Percentiles rank a stretch among this genome's conserved stretches.
These are phyloP conservation scores for Boletus subcaerulescens DNA, from an alignment of 768 basidiomycete species.

Conservation along the genomic window DNA sequence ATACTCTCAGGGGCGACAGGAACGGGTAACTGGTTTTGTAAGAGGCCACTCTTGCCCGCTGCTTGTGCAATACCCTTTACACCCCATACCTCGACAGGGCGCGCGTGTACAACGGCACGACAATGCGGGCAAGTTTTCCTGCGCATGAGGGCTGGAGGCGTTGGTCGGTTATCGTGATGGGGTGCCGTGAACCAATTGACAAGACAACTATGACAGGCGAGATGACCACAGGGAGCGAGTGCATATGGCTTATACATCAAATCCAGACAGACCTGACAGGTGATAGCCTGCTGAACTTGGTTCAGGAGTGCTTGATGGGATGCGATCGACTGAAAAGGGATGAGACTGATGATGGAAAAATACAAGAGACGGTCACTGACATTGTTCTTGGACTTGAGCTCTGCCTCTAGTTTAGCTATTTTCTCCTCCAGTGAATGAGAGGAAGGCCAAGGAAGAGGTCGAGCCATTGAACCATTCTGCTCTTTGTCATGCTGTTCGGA, in stretches of 20 bases:
- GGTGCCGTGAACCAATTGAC: conserved; percentile 71
- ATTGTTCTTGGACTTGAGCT: conserved; percentile 39
- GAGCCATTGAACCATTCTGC: neutral
- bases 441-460: neutral
- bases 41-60: conserved; percentile 53
- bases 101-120: conserved; percentile 40
- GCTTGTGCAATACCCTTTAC: conserved; percentile 45
- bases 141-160: conserved; percentile 29
- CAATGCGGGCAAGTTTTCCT: conserved; percentile 47
- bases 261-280: conserved; percentile 79
- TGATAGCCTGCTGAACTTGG: conserved; percentile 59
- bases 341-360: neutral
- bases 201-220: conserved; percentile 69
- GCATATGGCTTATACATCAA: conserved; percentile 71
- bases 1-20: conserved; percentile 24
- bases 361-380: conserved; percentile 28
- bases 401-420: conserved; percentile 42
- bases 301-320: conserved; percentile 53
- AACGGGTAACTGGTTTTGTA: conserved; percentile 24
- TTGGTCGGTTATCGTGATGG: conserved; percentile 26
- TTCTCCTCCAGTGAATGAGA: conserved; percentile 12
- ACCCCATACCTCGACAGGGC: conserved; percentile 48
- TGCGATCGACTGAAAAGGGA: conserved; percentile 40
- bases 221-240: conserved; percentile 72
- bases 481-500: conserved; percentile 8